These are phyloP conservation scores for Daedaleopsis sinensis DNA, from an alignment of 768 basidiomycete genomes.

Conservation along the genomic window DNA sequence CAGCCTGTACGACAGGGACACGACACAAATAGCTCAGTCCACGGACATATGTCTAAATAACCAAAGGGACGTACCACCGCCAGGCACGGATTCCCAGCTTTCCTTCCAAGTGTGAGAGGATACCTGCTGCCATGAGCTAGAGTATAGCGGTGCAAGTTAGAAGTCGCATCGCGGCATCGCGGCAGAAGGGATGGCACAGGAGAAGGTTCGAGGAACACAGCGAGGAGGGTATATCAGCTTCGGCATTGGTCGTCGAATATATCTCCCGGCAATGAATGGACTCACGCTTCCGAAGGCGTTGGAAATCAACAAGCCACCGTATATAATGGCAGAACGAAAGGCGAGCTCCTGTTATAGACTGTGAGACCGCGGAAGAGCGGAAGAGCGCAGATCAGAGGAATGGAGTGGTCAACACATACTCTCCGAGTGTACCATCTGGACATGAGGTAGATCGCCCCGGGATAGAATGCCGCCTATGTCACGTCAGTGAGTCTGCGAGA, in stretches of 20 bases:
- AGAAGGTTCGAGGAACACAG: too few relatives aligned
- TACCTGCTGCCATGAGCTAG: slow-evolving; percentile 75
- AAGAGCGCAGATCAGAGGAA: not conserved
- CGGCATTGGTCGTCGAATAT: not conserved
- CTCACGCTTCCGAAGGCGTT: slow-evolving; percentile 70
- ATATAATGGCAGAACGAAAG: slow-evolving; percentile 63
- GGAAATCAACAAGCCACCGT: slow-evolving; percentile 60
- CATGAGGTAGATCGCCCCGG: slow-evolving; percentile 49
- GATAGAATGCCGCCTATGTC: slow-evolving; percentile 61
- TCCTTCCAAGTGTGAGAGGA: slow-evolving; percentile 70
- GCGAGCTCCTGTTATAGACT: slow-evolving; percentile 55
- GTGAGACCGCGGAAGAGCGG: slow-evolving; percentile 21
- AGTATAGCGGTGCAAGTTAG: not conserved
- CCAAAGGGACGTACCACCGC: slow-evolving; percentile 52
- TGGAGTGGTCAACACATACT: slow-evolving; percentile 20
- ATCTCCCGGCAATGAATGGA: not conserved
- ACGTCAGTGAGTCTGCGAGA: not conserved
- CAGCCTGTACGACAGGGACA: slow-evolving; percentile 48
- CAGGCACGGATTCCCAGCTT: slow-evolving; percentile 67
- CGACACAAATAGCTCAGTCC: not conserved
- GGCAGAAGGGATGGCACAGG: not conserved
- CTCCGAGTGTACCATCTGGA: slow-evolving; percentile 42
- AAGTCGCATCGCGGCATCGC: not conserved
- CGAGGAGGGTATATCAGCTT: too few relatives aligned
- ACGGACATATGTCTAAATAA: not conserved